Percentiles rank a stretch among this genome's conserved stretches.
These are phyloP conservation scores for Verticillium longisporum DNA, from an alignment of 2,329 filamentous ascomycete species.

Conservation along the genomic window DNA sequence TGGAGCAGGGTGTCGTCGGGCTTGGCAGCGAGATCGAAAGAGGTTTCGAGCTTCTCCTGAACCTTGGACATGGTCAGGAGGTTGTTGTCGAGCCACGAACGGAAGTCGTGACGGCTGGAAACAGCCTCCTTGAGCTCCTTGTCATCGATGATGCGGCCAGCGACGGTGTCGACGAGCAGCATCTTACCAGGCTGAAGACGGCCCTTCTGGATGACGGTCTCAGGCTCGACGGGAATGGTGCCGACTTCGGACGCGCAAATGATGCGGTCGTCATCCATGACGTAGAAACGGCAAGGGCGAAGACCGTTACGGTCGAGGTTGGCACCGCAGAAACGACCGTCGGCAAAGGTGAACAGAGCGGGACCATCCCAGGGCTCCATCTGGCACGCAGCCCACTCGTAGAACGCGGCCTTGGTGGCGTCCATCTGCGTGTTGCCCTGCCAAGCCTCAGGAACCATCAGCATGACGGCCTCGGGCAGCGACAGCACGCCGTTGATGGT, in stretches of 20 bases:
- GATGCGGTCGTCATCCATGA: constrained; percentile 93
- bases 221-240: constrained; percentile 84
- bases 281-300: constrained; percentile 92
- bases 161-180: constrained; percentile 87
- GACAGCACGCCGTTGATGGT: constrained; percentile 95
- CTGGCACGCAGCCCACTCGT: constrained; percentile 96
- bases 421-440: constrained; percentile 91
- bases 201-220: constrained; percentile 86
- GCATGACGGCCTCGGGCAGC: constrained; percentile 92
- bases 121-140: constrained; percentile 85
- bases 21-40: constrained; percentile 57
- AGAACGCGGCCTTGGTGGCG: constrained; percentile 91
- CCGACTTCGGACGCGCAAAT: constrained; percentile 96
- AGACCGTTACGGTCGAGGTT: constrained; percentile 95
- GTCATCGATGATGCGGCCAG: constrained; percentile 89
- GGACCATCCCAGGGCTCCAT: constrained; percentile 99
- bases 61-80: constrained; percentile 76
- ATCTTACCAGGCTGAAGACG: constrained; percentile 91
- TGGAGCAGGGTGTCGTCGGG: constrained; percentile 68
- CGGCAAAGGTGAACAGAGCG: constrained; percentile 92
- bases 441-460: constrained; percentile 98
- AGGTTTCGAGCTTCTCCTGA: constrained; percentile 51
- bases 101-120: constrained; percentile 80
- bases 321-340: constrained; percentile 93
- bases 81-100: constrained; percentile 79